Evolutionary conservation across 768 basidiomycete species (phyloP).

Genomic region (Mycena crocata): DNA sequence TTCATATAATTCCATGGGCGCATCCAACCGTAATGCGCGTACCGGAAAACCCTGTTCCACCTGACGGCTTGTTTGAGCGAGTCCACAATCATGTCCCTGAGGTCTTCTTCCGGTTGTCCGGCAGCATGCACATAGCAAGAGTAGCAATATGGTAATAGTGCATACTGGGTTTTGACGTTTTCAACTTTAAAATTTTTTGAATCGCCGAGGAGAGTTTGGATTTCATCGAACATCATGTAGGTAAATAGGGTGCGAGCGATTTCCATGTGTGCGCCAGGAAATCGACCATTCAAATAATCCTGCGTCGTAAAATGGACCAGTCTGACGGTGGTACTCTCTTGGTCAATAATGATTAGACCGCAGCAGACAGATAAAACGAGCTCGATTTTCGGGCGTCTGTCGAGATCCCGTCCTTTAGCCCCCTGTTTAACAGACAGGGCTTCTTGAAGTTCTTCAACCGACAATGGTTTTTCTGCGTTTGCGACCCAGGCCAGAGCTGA

Average conservation of each 20-base stretch:
- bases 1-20: not conserved
- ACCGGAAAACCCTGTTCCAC: not conserved
- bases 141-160: not conserved
- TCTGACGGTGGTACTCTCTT: not conserved
- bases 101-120: not conserved
- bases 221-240: not conserved
- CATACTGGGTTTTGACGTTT: not conserved
- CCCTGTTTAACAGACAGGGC: not conserved
- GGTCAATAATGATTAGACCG: not conserved
- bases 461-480: not conserved
- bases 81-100: not conserved
- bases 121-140: slow-evolving; percentile 1
- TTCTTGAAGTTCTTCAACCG: slow-evolving; percentile 1
- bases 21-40: too few relatives aligned
- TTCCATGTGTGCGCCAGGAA: not conserved
- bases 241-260: not conserved
- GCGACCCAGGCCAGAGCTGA: not conserved
- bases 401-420: not conserved
- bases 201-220: too few relatives aligned
- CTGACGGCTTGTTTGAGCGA: not conserved
- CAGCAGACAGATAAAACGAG: not conserved
- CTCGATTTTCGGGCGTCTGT: not conserved
- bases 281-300: not conserved
- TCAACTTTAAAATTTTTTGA: too few relatives aligned
- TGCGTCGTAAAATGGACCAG: not conserved